Base-by-base conservation (phyloP, 257 asterid species). In the Craterostigma plantagineum region DNA sequence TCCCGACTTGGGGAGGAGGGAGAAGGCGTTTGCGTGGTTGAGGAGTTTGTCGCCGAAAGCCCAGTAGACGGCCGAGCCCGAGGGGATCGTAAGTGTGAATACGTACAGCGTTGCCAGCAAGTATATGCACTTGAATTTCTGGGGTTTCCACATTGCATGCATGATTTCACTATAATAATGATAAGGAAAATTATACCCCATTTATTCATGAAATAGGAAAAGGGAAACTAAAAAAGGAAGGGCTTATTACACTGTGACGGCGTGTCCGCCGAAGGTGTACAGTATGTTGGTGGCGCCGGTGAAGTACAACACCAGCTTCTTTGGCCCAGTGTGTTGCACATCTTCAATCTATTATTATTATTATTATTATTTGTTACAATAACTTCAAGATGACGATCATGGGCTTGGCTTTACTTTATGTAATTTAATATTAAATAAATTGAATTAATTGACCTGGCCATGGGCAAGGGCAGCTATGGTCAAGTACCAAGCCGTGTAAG, bases 111-210 rank as follows among this genome's bases (percentile, higher is more conserved):
- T 82, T 14, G 95, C 95, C 36, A 61, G 43, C 55, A 82, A 60
- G 63, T 82, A 82, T 33, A 73, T 73, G 66, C 62, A 58, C 76
- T 82, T 82, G 64, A 82, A 82, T 49, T 79, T 82, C 13, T 62
- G 76, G 12, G 95, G 92, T 52, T 82, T 82, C 94, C 94, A 82
- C 94, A 82, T 82, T 0, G 94, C 94, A 48, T 82, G 94, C 94
- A 82, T 82, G 42, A 82, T 71, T 63, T 82, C 92, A 61, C 95
- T 82, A 77, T 42, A 5, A 48, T 17, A 8, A 33, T n/a, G 40
- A 33, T 40, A 39, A 17, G 64, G 37, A 58, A 59, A 33, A 45
- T 52, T 55, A 18, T 46, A 56, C 37, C 12, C 46, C n/a, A n/a
- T n/a, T n/a, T n/a, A n/a, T n/a, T n/a, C n/a, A n/a, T n/a, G n/a